These are phyloP conservation scores for Zizania latifolia DNA, from an alignment of 176 grass and related monocot genomes.

Conservation along the genomic window DNA sequence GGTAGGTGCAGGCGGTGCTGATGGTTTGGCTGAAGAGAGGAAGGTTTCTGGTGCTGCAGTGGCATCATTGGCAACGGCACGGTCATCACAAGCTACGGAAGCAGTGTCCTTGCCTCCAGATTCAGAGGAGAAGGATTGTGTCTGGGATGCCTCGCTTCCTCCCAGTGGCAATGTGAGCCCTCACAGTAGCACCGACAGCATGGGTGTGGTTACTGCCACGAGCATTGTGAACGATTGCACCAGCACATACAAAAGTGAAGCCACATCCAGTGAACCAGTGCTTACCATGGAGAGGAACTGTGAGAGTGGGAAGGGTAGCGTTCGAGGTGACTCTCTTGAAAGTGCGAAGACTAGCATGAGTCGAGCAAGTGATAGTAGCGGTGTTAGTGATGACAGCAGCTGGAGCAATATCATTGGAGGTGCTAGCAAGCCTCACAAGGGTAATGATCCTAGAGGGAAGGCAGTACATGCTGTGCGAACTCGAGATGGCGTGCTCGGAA, in stretches of 20 bases:
- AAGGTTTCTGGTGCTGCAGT: conserved; percentile 34
- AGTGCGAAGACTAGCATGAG: conserved; percentile 94
- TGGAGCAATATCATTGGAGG: conserved; percentile 86
- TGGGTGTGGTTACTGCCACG: conserved; percentile 53
- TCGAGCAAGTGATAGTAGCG: conserved; percentile 82
- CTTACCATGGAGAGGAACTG: conserved; percentile 41
- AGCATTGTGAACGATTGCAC: conserved; percentile 40
- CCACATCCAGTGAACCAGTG: conserved; percentile 34
- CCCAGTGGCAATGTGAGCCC: conserved; percentile 93
- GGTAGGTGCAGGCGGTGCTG: conserved; percentile 17
- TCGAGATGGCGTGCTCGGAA: conserved; percentile 66
- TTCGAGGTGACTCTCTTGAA: conserved; percentile 58
- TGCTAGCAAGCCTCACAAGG: conserved; percentile 88
- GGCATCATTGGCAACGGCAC: conserved; percentile 19
- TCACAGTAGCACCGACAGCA: conserved; percentile 93
- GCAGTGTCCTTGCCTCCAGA: conserved; percentile 41
- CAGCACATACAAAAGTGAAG: conserved; percentile 61
- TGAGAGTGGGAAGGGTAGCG: conserved; percentile 46
- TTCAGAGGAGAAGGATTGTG: conserved; percentile 81
- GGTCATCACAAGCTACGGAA: conserved; percentile 39
- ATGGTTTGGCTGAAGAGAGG: conserved; percentile 45
- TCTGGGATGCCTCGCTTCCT: conserved; percentile 90
- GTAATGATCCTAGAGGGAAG: conserved; percentile 88
- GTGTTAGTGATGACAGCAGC: conserved; percentile 78
- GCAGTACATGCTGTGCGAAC: conserved; percentile 77